phyloP scores from a whole-genome alignment of 1,284 basidiomycete species.

The Volvariella surrecta region DNA sequence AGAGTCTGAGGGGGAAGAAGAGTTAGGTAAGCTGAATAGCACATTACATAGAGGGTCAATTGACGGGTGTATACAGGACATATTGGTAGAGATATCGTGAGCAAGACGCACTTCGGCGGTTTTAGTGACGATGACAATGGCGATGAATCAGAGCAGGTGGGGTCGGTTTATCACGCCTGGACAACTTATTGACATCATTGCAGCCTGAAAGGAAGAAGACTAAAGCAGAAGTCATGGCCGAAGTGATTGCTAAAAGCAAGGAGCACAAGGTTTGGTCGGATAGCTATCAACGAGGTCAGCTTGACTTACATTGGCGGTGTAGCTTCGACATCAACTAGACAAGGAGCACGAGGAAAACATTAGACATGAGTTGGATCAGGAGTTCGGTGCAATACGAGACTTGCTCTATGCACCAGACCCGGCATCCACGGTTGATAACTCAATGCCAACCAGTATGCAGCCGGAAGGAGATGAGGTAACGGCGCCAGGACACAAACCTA shows the following conservation, averaged over 20 bases:
- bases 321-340: constrained; percentile 85
- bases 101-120: constrained; percentile 77
- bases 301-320: neutral
- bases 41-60: neutral
- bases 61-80: constrained; percentile 34
- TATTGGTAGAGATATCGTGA: constrained; percentile 60
- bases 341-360: constrained; percentile 82
- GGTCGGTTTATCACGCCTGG: too few species aligned
- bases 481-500: constrained; percentile 9
- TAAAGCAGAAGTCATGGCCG: constrained; percentile 96
- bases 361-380: constrained; percentile 83
- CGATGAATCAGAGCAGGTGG: constrained; percentile 44
- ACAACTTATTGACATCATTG: constrained; percentile 9
- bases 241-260: constrained; percentile 98
- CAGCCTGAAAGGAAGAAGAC: constrained; percentile 79
- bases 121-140: constrained; percentile 65
- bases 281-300: constrained; percentile 4
- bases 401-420: constrained; percentile 62
- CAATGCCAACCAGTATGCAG: constrained; percentile 23
- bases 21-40: constrained; percentile 23
- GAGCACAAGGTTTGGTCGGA: constrained; percentile 68
- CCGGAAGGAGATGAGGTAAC: neutral
- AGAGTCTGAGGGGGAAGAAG: constrained; percentile 67
- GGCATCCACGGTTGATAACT: constrained; percentile 29
- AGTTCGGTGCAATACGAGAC: constrained; percentile 78